Conservation (phyloP, 257 asterid genomes). For the Fraxinus pennsylvanica region DNA sequence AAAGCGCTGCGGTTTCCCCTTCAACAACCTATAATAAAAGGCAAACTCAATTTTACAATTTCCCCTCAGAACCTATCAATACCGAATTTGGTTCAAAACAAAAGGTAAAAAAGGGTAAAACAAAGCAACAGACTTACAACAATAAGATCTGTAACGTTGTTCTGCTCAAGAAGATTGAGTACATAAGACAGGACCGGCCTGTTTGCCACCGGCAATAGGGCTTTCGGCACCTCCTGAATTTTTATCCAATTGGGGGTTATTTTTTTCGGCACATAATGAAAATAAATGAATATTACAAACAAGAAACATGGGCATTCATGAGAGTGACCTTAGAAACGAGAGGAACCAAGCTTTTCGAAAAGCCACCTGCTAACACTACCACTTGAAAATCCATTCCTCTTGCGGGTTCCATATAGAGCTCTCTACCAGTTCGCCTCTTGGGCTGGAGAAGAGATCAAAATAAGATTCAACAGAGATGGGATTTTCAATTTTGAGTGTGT, state of each 20-base stretch:
- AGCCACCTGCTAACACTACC: conserved; percentile 91
- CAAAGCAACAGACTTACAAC: conserved; percentile 47
- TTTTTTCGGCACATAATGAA: conserved; percentile 13
- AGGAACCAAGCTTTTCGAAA: conserved; percentile 76
- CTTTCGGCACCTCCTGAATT: conserved; percentile 83
- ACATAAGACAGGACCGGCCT: conserved; percentile 80
- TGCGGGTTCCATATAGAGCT: neutral
- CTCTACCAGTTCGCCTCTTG: neutral
- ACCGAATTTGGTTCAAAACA: neutral
- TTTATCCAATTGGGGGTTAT: neutral
- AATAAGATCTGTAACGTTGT: conserved; percentile 67
- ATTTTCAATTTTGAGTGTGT: neutral
- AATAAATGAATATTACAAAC: conserved; percentile 2
- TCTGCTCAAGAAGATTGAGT: conserved; percentile 81
- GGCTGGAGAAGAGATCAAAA: neutral
- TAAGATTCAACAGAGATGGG: neutral
- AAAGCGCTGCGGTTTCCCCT: conserved; percentile 76
- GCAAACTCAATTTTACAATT: conserved; percentile 7
- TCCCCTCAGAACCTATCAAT: conserved; percentile 26
- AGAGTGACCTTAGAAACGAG: conserved; percentile 79
- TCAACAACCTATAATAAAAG: conserved; percentile 70
- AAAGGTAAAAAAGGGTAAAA: neutral
- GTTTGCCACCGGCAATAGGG: conserved; percentile 85
- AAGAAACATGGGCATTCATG: neutral
- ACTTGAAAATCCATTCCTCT: conserved; percentile 80